Conservation (phyloP, 2,329 filamentous ascomycete genomes). For the Pestalotiopsis sp. region DNA sequence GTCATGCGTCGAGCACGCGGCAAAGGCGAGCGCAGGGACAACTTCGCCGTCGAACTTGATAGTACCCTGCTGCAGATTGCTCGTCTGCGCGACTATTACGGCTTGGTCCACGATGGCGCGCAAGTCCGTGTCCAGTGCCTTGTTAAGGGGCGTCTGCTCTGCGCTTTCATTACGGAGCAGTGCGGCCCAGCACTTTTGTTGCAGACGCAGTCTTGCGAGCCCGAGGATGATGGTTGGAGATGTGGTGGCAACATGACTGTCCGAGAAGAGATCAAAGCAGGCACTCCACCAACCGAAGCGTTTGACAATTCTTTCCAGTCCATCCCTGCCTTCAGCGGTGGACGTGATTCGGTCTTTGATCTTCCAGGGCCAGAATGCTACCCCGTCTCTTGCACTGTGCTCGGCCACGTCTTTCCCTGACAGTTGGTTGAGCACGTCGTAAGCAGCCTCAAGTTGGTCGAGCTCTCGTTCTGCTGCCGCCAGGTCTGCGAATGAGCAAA, state of each 20-base stretch:
- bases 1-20: neutral
- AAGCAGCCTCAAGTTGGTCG: too few species aligned
- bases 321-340: neutral
- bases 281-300: neutral
- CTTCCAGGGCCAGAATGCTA: neutral
- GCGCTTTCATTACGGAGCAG: neutral
- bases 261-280: neutral
- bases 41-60: neutral
- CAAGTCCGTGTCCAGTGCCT: neutral
- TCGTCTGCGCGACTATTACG: neutral
- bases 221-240: neutral
- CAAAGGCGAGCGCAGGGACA: neutral
- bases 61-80: neutral
- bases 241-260: neutral
- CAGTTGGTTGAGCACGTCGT: too few species aligned
- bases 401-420: too few species aligned
- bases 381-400: too few species aligned
- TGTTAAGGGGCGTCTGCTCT: neutral
- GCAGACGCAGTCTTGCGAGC: neutral
- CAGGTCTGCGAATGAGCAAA: too few species aligned
- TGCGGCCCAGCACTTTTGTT: neutral
- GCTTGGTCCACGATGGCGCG: neutral
- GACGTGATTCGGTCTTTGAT: neutral
- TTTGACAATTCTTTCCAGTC: neutral
- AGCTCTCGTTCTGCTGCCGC: too few species aligned